Conservation (phyloP, 257 asterid species). For the Anisodus acutangulus region DNA sequence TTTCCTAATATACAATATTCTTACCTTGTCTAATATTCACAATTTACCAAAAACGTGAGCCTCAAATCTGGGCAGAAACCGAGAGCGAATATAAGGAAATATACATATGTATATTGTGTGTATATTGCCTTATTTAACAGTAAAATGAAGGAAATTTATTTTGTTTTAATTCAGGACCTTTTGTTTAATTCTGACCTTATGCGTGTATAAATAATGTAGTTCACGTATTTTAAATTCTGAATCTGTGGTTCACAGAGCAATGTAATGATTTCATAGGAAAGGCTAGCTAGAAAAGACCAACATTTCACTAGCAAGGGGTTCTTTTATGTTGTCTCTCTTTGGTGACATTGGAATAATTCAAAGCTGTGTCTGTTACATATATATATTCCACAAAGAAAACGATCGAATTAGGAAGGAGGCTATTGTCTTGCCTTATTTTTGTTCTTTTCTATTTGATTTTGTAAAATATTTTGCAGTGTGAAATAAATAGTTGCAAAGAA, state of each 20-base stretch:
- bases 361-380: background rate
- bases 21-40: no score
- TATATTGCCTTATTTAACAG: no score
- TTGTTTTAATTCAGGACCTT: background rate
- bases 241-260: background rate
- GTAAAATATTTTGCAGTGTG: background rate
- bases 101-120: no score
- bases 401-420: slow-evolving; percentile 31
- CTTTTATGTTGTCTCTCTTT: background rate
- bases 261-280: background rate
- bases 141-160: background rate
- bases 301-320: slow-evolving; percentile 7
- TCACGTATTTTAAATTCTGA: background rate
- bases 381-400: slow-evolving; percentile 20
- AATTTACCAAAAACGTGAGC: no score
- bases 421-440: slow-evolving; percentile 29
- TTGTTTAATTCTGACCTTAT: background rate
- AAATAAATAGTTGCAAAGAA: slow-evolving; percentile 9
- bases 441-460: slow-evolving; percentile 30
- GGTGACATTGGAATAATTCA: slow-evolving; percentile 20
- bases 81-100: no score
- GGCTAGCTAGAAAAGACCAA: background rate
- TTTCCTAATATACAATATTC: no score
- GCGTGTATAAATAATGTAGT: background rate
- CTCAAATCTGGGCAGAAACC: no score